phyloP scores from a whole-genome alignment of 305 asterid genomes.

The Rubia tinctorum region DNA sequence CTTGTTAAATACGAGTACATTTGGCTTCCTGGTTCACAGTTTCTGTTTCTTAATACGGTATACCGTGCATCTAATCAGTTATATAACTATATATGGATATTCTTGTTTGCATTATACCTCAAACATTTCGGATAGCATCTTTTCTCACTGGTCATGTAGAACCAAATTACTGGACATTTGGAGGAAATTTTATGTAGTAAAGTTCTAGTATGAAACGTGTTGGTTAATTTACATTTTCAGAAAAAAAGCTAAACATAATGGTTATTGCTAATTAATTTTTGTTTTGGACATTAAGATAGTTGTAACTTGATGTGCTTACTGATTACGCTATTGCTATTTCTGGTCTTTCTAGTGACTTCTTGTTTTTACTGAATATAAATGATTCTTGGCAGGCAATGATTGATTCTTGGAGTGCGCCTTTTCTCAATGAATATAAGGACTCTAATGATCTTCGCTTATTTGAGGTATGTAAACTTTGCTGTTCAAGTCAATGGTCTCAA shows the following conservation, averaged over 20 bases:
- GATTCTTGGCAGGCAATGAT: conserved; percentile 62
- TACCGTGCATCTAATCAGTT: background rate
- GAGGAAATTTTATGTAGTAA: background rate
- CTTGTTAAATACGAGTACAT: background rate
- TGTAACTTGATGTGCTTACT: background rate
- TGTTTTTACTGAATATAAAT: conserved; percentile 3
- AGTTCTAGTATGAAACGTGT: conserved; percentile 1
- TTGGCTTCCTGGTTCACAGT: background rate
- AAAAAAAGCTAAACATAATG: background rate
- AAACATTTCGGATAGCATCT: background rate
- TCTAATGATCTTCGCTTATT: conserved; percentile 49
- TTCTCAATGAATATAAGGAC: conserved; percentile 49
- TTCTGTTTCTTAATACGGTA: too few relatives aligned
- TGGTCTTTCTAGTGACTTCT: background rate
- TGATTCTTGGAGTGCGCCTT: conserved; percentile 78
- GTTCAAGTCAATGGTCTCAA: conserved; percentile 10
- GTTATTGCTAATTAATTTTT: background rate
- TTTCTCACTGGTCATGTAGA: conserved; percentile 1
- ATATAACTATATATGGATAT: background rate
- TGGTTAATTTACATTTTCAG: background rate
- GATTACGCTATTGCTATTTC: background rate
- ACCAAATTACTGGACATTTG: background rate
- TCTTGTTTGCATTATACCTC: background rate
- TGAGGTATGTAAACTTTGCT: conserved; percentile 46
- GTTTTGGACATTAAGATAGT: background rate